Evolutionary conservation across 179 eudicot genomes (phyloP).

Genomic region (Spinacia oleracea): DNA sequence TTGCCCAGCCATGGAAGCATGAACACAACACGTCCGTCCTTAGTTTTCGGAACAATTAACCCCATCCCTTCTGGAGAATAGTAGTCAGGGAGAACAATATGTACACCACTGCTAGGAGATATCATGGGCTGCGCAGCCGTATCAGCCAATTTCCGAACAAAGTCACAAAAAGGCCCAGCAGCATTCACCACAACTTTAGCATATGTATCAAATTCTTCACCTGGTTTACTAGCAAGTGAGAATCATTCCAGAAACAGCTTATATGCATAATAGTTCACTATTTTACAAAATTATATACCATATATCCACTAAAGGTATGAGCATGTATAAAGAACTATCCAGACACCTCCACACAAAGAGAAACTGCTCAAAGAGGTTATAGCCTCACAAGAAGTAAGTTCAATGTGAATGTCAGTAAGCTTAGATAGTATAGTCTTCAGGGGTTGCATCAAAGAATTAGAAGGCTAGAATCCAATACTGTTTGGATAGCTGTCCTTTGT

Average conservation of each 20-base stretch:
- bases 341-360: neutral
- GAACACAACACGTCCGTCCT: slow-evolving; percentile 98
- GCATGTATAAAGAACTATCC: neutral
- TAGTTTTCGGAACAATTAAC: slow-evolving; percentile 94
- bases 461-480: neutral
- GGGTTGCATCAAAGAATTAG: neutral
- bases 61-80: slow-evolving; percentile 99
- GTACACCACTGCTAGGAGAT: slow-evolving; percentile 97
- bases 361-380: neutral
- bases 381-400: neutral
- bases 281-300: too few species aligned
- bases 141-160: slow-evolving; percentile 79
- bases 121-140: slow-evolving; percentile 72
- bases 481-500: neutral
- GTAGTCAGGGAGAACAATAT: slow-evolving; percentile 91
- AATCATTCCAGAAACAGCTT: slow-evolving; percentile 16
- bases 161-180: slow-evolving; percentile 95
- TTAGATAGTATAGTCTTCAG: neutral
- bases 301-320: neutral
- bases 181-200: slow-evolving; percentile 95
- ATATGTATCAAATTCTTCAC: slow-evolving; percentile 84
- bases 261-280: neutral
- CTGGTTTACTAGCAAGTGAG: slow-evolving; percentile 45
- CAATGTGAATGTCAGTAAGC: neutral
- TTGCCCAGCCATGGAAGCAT: slow-evolving; percentile 99